Evolutionary conservation across 352 stramenopile species (phyloP), one percentile per base, ranked within the genome.

Genomic region (Phytophthora capsici): DNA sequence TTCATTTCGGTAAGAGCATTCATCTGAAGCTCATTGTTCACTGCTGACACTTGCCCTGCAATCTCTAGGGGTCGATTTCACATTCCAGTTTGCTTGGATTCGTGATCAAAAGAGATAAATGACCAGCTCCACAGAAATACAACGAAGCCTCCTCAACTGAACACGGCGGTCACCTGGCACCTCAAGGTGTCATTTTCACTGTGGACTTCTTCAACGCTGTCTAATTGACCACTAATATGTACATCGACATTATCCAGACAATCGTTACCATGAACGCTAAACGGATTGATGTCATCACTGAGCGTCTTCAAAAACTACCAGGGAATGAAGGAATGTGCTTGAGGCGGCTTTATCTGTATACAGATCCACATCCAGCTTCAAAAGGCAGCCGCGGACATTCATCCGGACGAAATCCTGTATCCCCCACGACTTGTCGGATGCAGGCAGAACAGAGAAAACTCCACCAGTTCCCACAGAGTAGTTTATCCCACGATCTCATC

Each of bases 1-100:
- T 66, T 6, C 69, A 74, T 9, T 77, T 73, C 13, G 69, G 65
- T 77, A 63, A 14, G 62, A 54, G 25, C 17, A 22, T 45, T 28
- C 12, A 36, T 23, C 28, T 13, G 30, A 6, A 26, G 20, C 30
- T 38, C 25, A 50, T 4, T 43, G 26, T 41, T 46, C 8, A 44
- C 22, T 37, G 44, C 32, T 26, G 26, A 26, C 16, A 19, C 38
- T 16, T 23, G n/a, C 38, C 49, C 12, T 64, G 20, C 3, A 28
- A 16, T 67, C 12, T 4, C 16, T 26, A 73, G 65, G 65, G 7
- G 48, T 61, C 19, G 65, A 73, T 13, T 73, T 73, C 16, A 65
- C 65, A 0, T 60, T 73, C 28, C 52, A 57, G 9, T 73, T 73
- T 64, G 37, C 46, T 34, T 73, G 65, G 65, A 68, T 63, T 46